These are phyloP conservation scores for Nakazawaea laoshanensis DNA, from an alignment of 805 yeast species.

Conservation along the genomic window DNA sequence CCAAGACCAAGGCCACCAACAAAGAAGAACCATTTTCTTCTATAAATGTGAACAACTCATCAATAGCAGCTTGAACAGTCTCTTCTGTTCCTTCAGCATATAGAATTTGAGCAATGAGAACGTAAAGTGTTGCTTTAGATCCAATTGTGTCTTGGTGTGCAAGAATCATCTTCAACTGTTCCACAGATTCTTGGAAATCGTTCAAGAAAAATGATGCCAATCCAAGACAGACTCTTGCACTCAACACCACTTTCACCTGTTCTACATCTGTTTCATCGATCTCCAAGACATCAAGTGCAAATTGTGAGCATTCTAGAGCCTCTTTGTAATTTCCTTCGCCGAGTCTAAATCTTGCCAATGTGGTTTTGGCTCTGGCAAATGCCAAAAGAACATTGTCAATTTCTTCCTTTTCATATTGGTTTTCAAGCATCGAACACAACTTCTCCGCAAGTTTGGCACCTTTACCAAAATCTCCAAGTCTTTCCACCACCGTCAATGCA, in stretches of 20 bases:
- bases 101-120: slow-evolving; percentile 69
- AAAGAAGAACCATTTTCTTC: slow-evolving; percentile 59
- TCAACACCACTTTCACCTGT: slow-evolving; percentile 7
- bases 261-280: slow-evolving; percentile 22
- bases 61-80: slow-evolving; percentile 74
- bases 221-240: slow-evolving; percentile 43
- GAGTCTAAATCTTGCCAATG: slow-evolving; percentile 61
- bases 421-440: slow-evolving; percentile 43
- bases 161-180: slow-evolving; percentile 59
- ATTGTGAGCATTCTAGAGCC: slow-evolving; percentile 56
- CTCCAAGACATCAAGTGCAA: slow-evolving; percentile 40
- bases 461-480: slow-evolving; percentile 51
- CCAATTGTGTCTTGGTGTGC: slow-evolving; percentile 30
- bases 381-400: slow-evolving; percentile 33
- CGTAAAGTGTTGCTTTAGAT: slow-evolving; percentile 38
- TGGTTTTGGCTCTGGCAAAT: slow-evolving; percentile 57
- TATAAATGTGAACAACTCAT: slow-evolving; percentile 65
- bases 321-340: slow-evolving; percentile 46
- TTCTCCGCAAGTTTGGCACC: slow-evolving; percentile 42
- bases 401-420: slow-evolving; percentile 48
- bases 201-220: slow-evolving; percentile 55
- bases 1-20: slow-evolving; percentile 62
- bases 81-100: slow-evolving; percentile 72
- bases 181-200: slow-evolving; percentile 58
- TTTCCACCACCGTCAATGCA: slow-evolving; percentile 53